Evolutionary conservation across 306 rosid species (phyloP), one percentile per base, ranked within the genome.

Genomic region (Abrus pulchellus): DNA sequence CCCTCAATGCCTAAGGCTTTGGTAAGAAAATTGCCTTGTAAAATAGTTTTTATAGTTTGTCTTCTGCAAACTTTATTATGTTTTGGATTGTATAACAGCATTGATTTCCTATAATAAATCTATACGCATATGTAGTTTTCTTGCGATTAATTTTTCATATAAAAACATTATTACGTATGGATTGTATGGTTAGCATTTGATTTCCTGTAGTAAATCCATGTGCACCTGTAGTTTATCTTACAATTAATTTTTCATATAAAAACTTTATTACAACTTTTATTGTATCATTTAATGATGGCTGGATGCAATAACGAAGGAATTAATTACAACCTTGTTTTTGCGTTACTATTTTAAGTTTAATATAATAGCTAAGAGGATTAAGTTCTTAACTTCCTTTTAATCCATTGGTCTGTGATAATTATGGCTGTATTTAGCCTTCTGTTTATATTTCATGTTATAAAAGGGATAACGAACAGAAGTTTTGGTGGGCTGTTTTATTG

Each of bases 1-100:
- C 97, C 97, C 53, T 86, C 94, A n/a, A 83, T 87, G 93, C 91
- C 94, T 53, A 93, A 94, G 86, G 83, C 94, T 85, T 86, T 65
- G 82, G 98, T 94, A 56, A 79, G 85, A 56, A 27, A 63, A 44
- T 73, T 81, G 10, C 9, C 11, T 71, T 52, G 33, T 67, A 54
- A 60, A 60, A 78, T 67, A 81, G 32, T 57, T 14, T 53, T 82
- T 50, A 68, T 52, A 53, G 73, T 68, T 65, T 75, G 38, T 66
- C 4, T 49, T 6, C 73, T 60, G 43, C 41, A 38, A 62, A 8
- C 53, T 59, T 9, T 50, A n/a, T 63, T 56, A n/a, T 76, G 36
- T 78, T 72, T 74, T 72, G 47, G 38, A 47, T 79, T 66, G 38
- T 64, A 62, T 56, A 34, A 1, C 9, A 36, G 49, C 55, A 62